These are phyloP conservation scores for Globisporangium cederbergense DNA, from an alignment of 352 stramenopile species.

Conservation along the genomic window DNA sequence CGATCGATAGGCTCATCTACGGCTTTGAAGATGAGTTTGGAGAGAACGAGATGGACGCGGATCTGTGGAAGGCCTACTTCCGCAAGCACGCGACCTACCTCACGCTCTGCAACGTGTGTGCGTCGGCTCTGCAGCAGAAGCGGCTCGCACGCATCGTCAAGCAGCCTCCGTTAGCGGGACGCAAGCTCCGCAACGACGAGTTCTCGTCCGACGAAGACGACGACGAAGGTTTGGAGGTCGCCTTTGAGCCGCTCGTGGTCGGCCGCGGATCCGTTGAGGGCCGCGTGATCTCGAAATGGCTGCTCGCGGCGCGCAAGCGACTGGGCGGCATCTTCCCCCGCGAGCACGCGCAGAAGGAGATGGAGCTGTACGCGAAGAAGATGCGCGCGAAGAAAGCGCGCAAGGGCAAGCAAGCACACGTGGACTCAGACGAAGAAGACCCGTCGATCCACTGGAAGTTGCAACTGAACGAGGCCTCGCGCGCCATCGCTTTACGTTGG, in stretches of 20 bases:
- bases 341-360: conserved; percentile 79
- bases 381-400: conserved; percentile 75
- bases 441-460: conserved; percentile 68
- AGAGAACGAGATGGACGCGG: conserved; percentile 78
- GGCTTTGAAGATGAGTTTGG: conserved; percentile 83
- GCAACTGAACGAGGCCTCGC: conserved; percentile 80
- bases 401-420: conserved; percentile 54
- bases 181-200: conserved; percentile 81
- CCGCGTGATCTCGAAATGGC: conserved; percentile 93
- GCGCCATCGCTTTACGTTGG: conserved; percentile 73
- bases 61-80: conserved; percentile 97
- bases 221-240: conserved; percentile 26
- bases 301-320: conserved; percentile 87
- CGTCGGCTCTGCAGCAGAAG: conserved; percentile 55
- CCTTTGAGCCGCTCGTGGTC: conserved; percentile 93
- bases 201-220: conserved; percentile 93
- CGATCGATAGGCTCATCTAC: conserved; percentile 76
- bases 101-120: conserved; percentile 93
- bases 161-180: conserved; percentile 12
- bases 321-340: conserved; percentile 90
- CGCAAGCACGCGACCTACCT: conserved; percentile 90
- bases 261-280: conserved; percentile 87
- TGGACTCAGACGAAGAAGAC: conserved; percentile 76
- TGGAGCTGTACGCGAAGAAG: conserved; percentile 91
- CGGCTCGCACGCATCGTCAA: conserved; percentile 39